Evolutionary conservation across 2,329 filamentous ascomycete genomes (phyloP), one percentile per base, ranked within the genome.

Genomic region (Pseudocercospora fijiensis): DNA sequence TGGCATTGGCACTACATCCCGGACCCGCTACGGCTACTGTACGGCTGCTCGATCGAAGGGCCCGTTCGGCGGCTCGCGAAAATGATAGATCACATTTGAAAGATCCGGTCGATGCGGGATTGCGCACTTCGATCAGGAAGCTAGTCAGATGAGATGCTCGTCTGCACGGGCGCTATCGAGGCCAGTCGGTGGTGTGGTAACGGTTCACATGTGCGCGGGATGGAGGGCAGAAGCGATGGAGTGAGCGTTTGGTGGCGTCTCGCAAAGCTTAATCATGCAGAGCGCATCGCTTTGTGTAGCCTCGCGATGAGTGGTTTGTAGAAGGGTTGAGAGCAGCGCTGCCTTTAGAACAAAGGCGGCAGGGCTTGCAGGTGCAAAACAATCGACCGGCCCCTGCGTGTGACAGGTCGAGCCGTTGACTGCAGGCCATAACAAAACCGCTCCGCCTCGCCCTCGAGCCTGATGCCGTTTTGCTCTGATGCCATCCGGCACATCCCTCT

Each of bases 301-400:
- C 43, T 30, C 24, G 53, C 64, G 61, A 70, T 70, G 69, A 69
- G 70, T 61, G 53, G 64, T 67, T 67, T 67, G 67, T 65, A 69
- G 67, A 61, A 52, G 43, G 41, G 43, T 49, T 58, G 57, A 61
- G 61, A 30, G 58, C 56, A 65, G 57, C 61, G 49, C 57, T 64
- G 61, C 58, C 57, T 58, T 57, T 60, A 61, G 67, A 71, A 73
- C 71, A 72, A 73, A 73, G 71, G 63, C 71, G 71, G 70, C 60
- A 58, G 63, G 70, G 70, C 72, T 73, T 72, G 72, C 72, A 74
- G 67, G 60, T 67, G 59, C 66, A 67, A 71, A 70, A 71, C 69
- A 70, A 64, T 65, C 60, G 28, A 58, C 57, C 62, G 58, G 65
- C 65, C 65, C 65, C 59, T 67, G 65, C 65, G 65, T 71, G 67